Base-by-base conservation (phyloP, 441 rosid genomes). In the Theobroma grandiflorum region DNA sequence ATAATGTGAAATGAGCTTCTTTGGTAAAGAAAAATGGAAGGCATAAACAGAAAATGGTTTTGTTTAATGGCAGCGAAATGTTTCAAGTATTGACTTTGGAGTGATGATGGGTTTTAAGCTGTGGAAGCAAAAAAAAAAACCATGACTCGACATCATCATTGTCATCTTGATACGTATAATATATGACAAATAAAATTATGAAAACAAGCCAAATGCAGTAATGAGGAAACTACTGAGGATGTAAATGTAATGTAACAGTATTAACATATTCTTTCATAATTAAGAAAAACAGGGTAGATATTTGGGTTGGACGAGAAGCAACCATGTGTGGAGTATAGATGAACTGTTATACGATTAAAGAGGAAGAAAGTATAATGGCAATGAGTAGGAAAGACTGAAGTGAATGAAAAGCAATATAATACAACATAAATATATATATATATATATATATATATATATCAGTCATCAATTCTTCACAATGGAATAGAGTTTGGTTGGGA, bases 361-460 rank as follows among this genome's bases (percentile, higher is more conserved):
- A 61, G 6, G 65, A 62, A 62, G 67, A 62, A 62, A 62, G 18
- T 33, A 62, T 62, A 62, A 62, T 62, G 40, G 33, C 38, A 12
- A 31, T 61, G 40, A 61, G 66, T 61, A 12, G 67, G 42, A 14
- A 62, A 31, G 33, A 26, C 31, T 14, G 67, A 62, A 33, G 37
- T 10, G 64, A 59, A 22, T 4, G 16, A 0, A 26, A 59, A 22
- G 64, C 37, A 59, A 59, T 3, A 26, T 59, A 6, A 9, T 10
- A 26, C 14, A 18, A 53, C 6, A 22, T n/a, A n/a, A n/a, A 26
- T 26, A 26, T 26, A 26, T 26, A 26, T 26, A 26, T 26, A 26
- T 26, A 26, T 26, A 26, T 26, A 26, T 26, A 26, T 26, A 26
- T 26, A 26, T 26, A 26, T 26, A 26, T 26, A 2, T 16, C 11